Conservation (phyloP, 2,329 filamentous ascomycete species). For the Parastagonospora nodorum region DNA sequence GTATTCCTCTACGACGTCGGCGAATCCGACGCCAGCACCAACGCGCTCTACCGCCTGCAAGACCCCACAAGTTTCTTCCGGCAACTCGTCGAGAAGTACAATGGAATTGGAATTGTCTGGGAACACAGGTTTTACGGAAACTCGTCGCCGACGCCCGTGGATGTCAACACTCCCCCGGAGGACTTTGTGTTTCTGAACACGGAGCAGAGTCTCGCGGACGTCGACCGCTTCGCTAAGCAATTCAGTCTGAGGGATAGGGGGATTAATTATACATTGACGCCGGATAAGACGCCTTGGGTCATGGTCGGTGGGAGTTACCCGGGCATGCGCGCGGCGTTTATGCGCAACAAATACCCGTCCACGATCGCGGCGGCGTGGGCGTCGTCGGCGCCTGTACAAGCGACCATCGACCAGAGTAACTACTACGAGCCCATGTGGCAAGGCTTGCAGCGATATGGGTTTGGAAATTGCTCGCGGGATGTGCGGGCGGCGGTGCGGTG, state of each 20-base stretch:
- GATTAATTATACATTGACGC: slow-evolving; percentile 42
- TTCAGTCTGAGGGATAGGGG: slow-evolving; percentile 39
- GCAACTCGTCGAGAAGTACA: slow-evolving; percentile 42
- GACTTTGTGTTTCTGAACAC: slow-evolving; percentile 46
- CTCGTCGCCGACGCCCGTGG: slow-evolving; percentile 42
- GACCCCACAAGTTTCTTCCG: slow-evolving; percentile 43
- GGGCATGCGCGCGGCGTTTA: slow-evolving; percentile 46
- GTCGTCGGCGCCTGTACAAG: slow-evolving; percentile 51
- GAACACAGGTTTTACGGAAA: slow-evolving; percentile 52
- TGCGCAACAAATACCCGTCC: slow-evolving; percentile 46
- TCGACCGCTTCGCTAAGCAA: slow-evolving; percentile 47
- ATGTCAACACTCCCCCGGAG: slow-evolving; percentile 37
- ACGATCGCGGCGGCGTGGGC: slow-evolving; percentile 46
- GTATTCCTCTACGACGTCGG: slow-evolving; percentile 48
- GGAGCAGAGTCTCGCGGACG: slow-evolving; percentile 50
- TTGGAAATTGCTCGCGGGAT: slow-evolving; percentile 56
- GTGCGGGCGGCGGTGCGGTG: slow-evolving; percentile 55
- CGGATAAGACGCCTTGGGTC: slow-evolving; percentile 45
- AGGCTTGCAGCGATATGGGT: slow-evolving; percentile 50
- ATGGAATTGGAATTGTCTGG: slow-evolving; percentile 47
- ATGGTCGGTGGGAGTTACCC: slow-evolving; percentile 47
- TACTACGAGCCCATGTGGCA: slow-evolving; percentile 58
- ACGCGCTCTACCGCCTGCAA: slow-evolving; percentile 31
- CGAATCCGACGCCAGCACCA: slow-evolving; percentile 36
- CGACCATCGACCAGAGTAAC: slow-evolving; percentile 55